A percentile compares a stretch with the other conserved stretches of the same genome.
phyloP scores from a whole-genome alignment of 106 monocot genomes.

The Dendrobium huoshanense region DNA sequence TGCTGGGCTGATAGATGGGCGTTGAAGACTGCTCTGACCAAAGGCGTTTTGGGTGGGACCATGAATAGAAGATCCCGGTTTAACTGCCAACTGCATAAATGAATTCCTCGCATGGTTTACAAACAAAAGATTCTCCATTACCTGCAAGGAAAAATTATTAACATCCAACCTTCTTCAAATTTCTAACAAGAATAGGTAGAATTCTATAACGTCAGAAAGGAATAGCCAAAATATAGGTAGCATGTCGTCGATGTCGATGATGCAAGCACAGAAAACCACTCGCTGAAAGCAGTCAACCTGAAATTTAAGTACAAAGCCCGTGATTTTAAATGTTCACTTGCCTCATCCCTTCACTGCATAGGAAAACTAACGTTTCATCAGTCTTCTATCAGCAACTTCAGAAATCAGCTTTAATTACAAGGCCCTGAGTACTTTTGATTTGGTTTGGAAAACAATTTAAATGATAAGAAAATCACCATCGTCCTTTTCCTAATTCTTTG shows the following conservation, averaged over 20 bases:
- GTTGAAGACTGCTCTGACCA: constrained; percentile 6
- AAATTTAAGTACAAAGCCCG: no score
- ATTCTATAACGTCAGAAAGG: neutral
- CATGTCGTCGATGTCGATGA: neutral
- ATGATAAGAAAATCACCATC: no score
- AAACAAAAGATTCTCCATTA: constrained; percentile 45
- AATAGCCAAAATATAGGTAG: no score
- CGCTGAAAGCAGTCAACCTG: neutral
- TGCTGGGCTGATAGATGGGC: constrained; percentile 3
- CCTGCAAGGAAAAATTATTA: constrained; percentile 22
- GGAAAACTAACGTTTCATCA: no score
- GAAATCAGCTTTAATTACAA: no score
- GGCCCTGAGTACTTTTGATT: no score
- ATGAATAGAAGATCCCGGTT: constrained; percentile 13
- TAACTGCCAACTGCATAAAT: constrained; percentile 27
- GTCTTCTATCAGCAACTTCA: no score
- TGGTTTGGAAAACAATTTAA: no score
- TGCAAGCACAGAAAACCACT: neutral
- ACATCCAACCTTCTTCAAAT: neutral
- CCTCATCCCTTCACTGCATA: no score
- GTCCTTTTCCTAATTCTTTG: no score
- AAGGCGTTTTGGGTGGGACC: constrained; percentile 10
- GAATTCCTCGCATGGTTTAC: constrained; percentile 36
- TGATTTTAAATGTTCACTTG: no score
- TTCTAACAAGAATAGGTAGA: neutral